Conservation (phyloP, 768 basidiomycete genomes). For the button mushroom (Agaricus bisporus) region DNA sequence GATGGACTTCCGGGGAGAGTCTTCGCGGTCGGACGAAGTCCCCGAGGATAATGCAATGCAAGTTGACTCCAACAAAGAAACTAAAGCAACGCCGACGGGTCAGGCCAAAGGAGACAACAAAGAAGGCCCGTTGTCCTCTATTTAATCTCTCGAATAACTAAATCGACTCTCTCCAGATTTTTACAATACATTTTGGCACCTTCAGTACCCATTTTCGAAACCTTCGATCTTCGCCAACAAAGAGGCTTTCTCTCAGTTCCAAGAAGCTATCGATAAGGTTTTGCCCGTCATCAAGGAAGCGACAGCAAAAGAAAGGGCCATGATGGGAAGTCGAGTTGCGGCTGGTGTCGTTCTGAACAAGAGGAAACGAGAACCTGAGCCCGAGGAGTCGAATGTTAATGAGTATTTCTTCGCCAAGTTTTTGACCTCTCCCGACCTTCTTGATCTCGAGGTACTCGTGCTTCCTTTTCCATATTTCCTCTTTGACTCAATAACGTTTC, state of each 20-base stretch:
- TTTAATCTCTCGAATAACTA: not conserved
- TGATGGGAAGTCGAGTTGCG: slow-evolving; percentile 69
- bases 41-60: slow-evolving; percentile 48
- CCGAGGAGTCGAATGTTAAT: slow-evolving; percentile 46
- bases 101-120: slow-evolving; percentile 41
- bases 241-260: slow-evolving; percentile 57
- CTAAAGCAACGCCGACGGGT: slow-evolving; percentile 20
- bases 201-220: slow-evolving; percentile 80
- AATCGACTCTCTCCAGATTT: slow-evolving; percentile 44
- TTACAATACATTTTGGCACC: slow-evolving; percentile 85
- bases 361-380: slow-evolving; percentile 59
- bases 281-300: slow-evolving; percentile 80
- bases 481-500: not conserved
- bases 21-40: slow-evolving; percentile 15
- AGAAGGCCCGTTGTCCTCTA: slow-evolving; percentile 37
- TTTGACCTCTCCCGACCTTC: slow-evolving; percentile 78
- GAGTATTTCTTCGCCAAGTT: slow-evolving; percentile 96
- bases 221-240: slow-evolving; percentile 63
- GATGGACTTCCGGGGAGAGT: slow-evolving; percentile 17
- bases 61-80: slow-evolving; percentile 42
- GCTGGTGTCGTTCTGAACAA: slow-evolving; percentile 39
- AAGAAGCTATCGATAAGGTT: slow-evolving; percentile 63
- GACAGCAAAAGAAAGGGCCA: slow-evolving; percentile 80
- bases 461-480: not conserved
- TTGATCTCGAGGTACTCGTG: slow-evolving; percentile 73